phyloP scores from a whole-genome alignment of 192 early-diverging fungal species.

The Backusella mclennaniae region DNA sequence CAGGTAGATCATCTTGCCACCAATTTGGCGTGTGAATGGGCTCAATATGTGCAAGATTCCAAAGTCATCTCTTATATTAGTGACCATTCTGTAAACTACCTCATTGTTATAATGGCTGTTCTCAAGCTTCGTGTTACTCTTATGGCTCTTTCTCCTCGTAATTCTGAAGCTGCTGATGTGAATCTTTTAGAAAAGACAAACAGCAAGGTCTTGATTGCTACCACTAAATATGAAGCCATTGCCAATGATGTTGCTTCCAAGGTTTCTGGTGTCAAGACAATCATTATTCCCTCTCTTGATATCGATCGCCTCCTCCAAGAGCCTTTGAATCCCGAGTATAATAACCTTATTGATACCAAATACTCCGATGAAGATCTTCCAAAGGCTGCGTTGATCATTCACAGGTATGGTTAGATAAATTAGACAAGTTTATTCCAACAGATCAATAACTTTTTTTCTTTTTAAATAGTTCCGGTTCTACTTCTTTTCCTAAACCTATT shows the following conservation, averaged over 20 bases:
- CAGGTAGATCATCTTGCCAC: constrained; percentile 14
- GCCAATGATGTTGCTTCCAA: not conserved
- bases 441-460: not conserved
- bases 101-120: constrained; percentile 3
- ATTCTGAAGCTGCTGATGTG: constrained; percentile 15
- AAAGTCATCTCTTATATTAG: not conserved
- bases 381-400: not conserved
- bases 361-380: not conserved
- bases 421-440: not conserved
- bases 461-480: constrained; percentile 17
- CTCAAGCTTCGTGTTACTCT: constrained; percentile 5
- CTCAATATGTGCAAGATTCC: not conserved
- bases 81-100: constrained; percentile 6
- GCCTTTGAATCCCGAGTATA: not conserved
- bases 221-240: not conserved
- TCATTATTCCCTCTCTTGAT: not conserved
- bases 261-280: not conserved
- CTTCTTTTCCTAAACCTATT: constrained; percentile 20
- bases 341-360: not conserved
- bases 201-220: not conserved
- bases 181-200: constrained; percentile 14
- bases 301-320: not conserved
- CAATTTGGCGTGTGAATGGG: constrained; percentile 14
- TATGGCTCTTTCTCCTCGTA: constrained; percentile 14
- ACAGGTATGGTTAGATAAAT: not conserved